phyloP scores from a whole-genome alignment of 345 rosid species.

The Streptanthus diversifolius region DNA sequence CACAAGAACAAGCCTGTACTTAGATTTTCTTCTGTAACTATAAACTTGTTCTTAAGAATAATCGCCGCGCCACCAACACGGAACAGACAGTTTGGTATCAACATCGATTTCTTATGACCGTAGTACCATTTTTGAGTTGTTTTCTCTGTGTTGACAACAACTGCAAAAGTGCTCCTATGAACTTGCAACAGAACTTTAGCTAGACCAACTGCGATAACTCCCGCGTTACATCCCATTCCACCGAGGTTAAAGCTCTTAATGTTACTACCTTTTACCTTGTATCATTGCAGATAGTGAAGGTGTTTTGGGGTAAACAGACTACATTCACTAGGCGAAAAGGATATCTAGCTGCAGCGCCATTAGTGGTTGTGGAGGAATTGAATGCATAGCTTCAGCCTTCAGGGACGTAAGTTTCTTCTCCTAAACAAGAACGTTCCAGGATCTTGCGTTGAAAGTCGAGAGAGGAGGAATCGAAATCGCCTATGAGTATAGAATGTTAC shows the following conservation, averaged over 20 bases:
- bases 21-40: conserved; percentile 28
- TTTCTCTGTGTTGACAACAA: conserved; percentile 43
- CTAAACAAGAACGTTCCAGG: conserved; percentile 46
- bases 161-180: conserved; percentile 35
- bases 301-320: conserved; percentile 41
- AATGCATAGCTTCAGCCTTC: conserved; percentile 45
- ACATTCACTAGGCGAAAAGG: conserved; percentile 45
- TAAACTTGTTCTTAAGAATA: conserved; percentile 35
- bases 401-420: conserved; percentile 40
- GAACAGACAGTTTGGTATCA: conserved; percentile 48
- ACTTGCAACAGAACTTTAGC: conserved; percentile 42
- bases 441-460: conserved; percentile 43
- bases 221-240: conserved; percentile 47
- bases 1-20: conserved; percentile 40
- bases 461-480: conserved; percentile 34
- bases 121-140: conserved; percentile 45
- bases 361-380: conserved; percentile 27
- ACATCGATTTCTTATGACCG: conserved; percentile 44
- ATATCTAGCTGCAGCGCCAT: conserved; percentile 43
- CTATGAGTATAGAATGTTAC: conserved; percentile 40
- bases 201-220: conserved; percentile 43
- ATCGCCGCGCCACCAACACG: conserved; percentile 41
- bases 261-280: conserved; percentile 45
- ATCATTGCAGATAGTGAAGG: conserved; percentile 51
- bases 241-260: conserved; percentile 44